Evolutionary conservation across 495 filamentous ascomycete genomes (phyloP).

Genomic region (Penicillium antarcticum): DNA sequence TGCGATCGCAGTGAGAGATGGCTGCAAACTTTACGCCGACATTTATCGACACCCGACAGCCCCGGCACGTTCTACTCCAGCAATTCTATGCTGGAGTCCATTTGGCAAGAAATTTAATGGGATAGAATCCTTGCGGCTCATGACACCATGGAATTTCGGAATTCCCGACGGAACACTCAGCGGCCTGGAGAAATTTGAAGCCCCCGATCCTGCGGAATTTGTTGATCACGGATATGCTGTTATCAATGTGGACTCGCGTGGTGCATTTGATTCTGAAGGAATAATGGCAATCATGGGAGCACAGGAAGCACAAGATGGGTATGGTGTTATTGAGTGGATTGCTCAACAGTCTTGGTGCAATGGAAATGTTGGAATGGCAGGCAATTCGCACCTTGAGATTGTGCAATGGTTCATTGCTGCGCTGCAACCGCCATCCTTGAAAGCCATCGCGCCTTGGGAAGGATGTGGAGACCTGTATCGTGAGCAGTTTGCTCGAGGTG

Average conservation of each 20-base stretch:
- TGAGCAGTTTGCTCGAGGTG: conserved; percentile 33
- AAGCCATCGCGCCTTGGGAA: conserved; percentile 41
- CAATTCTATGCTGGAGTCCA: conserved; percentile 28
- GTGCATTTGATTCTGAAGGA: conserved; percentile 33
- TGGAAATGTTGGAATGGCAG: conserved; percentile 16
- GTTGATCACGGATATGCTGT: conserved; percentile 36
- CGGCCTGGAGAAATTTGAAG: conserved; percentile 39
- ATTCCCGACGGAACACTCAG: conserved; percentile 13
- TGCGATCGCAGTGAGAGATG: conserved; percentile 23
- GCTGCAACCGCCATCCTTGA: conserved; percentile 31
- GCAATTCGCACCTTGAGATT: conserved; percentile 25
- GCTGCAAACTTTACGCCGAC: conserved; percentile 23
- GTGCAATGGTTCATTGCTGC: conserved; percentile 39
- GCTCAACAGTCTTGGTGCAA: conserved; percentile 21
- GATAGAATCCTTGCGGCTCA: conserved; percentile 7
- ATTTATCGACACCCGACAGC: conserved; percentile 24
- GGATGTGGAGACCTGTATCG: conserved; percentile 37
- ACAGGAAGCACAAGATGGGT: conserved; percentile 31
- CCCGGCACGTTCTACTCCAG: conserved; percentile 19
- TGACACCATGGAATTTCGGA: conserved; percentile 18
- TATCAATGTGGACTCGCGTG: conserved; percentile 38
- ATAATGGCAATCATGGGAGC: conserved; percentile 31
- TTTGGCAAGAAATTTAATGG: conserved; percentile 33
- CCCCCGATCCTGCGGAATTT: conserved; percentile 41
- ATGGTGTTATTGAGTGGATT: conserved; percentile 17